These are phyloP conservation scores for Penicillium ochrochloron DNA, from an alignment of 495 filamentous ascomycete genomes.

Conservation along the genomic window DNA sequence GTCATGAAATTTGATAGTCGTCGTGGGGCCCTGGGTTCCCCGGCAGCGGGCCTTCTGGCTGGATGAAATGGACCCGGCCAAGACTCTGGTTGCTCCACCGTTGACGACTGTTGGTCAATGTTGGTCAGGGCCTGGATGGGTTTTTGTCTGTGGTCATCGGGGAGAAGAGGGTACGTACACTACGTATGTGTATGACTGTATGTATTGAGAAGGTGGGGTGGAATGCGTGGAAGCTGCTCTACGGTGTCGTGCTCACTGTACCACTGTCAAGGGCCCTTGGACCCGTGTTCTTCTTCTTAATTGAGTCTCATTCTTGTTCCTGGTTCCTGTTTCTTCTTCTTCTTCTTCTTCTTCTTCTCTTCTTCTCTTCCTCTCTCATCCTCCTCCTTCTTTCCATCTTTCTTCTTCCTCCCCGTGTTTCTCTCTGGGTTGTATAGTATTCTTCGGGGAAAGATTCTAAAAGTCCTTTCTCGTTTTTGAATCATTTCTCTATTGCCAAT, in stretches of 20 bases:
- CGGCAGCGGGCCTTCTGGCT: slow-evolving; percentile 19
- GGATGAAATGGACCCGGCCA: slow-evolving; percentile 23
- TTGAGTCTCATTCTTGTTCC: neutral
- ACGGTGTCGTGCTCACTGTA: slow-evolving; percentile 5
- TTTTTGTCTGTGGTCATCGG: neutral
- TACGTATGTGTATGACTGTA: neutral
- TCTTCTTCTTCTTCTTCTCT: slow-evolving; percentile 16
- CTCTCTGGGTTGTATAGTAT: slow-evolving; percentile 1
- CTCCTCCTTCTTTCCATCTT: neutral
- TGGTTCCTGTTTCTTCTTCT: slow-evolving; percentile 13
- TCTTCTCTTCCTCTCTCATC: slow-evolving; percentile 17
- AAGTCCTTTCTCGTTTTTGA: neutral
- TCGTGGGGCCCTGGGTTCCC: slow-evolving; percentile 20
- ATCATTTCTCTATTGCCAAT: neutral
- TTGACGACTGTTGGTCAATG: slow-evolving; percentile 30
- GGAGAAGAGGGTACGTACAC: neutral
- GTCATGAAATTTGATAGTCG: slow-evolving; percentile 6
- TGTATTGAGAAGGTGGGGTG: neutral
- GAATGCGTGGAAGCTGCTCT: slow-evolving; percentile 13
- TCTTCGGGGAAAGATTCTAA: neutral
- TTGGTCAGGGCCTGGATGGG: slow-evolving; percentile 6
- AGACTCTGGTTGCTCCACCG: slow-evolving; percentile 31
- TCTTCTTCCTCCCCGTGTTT: slow-evolving; percentile 10
- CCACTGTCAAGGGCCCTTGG: neutral
- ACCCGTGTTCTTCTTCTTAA: neutral